Evolutionary conservation across 768 basidiomycete genomes (phyloP).

Genomic region (Podaxis sp.): DNA sequence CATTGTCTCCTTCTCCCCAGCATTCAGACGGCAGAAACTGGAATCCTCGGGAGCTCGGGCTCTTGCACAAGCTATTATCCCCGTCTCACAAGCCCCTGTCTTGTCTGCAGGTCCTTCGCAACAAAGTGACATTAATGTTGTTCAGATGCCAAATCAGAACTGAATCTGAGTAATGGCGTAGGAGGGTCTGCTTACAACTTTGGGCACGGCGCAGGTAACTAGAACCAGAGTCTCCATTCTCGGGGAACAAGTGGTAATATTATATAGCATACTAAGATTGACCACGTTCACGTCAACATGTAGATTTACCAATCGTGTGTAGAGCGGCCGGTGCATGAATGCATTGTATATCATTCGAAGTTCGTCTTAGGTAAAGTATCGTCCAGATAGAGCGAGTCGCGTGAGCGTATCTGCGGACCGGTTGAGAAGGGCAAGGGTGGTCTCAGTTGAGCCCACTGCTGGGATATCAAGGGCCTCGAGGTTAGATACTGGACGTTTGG

Average conservation of each 20-base stretch:
- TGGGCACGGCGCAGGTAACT: background rate
- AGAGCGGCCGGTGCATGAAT: background rate
- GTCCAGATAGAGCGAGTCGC: background rate
- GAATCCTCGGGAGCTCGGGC: conserved; percentile 1
- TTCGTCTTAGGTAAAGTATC: background rate
- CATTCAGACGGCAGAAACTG: conserved; percentile 15
- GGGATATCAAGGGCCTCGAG: background rate
- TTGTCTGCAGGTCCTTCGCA: conserved; percentile 14
- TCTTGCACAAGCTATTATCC: background rate
- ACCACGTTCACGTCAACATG: background rate
- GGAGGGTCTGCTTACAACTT: background rate
- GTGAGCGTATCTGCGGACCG: background rate
- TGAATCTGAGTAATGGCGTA: too few relatives aligned
- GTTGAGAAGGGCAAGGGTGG: background rate
- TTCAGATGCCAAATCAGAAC: background rate
- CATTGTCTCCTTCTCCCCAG: conserved; percentile 22
- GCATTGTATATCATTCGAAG: background rate
- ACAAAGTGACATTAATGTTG: background rate
- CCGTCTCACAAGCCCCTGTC: conserved; percentile 10
- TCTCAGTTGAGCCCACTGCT: background rate
- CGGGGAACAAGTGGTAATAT: background rate
- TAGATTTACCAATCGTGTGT: background rate
- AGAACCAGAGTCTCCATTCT: background rate
- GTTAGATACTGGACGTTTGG: background rate
- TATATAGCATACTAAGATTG: background rate